Base-by-base conservation (phyloP, 257 asterid species). In the Vinca minor region DNA sequence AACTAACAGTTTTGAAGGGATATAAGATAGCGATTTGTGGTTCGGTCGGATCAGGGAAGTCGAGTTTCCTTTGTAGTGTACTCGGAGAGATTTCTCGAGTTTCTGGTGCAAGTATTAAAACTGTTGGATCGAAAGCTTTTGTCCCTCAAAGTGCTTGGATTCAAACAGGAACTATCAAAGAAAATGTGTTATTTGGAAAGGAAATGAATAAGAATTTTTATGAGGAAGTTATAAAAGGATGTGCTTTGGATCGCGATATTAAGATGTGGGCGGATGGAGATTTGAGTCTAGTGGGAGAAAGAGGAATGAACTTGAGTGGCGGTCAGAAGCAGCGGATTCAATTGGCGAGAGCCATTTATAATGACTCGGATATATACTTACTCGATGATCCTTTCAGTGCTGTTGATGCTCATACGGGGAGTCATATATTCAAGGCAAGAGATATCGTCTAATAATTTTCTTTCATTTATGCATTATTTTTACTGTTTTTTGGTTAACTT, bases 121-220 rank as follows among this genome's bases (percentile, higher is more conserved):
- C 78, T n/a, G 65, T 72, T 12, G 94, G 96, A 29, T 77, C 91
- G 9, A 91, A 80, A 63, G 96, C 98, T 28, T 82, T 79, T 57
- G 96, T 91, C n/a, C 88, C 94, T 0, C 95, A 91, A 62, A 81
- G 84, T 64, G 87, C 96, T 38, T 91, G 98, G 98, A 91, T 91
- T 64, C 98, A 88, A 64, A 88, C 91, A 1, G 98, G 96, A 42
- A 84, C 85, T 0, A 68, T 91, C 18, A 69, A 85, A 65, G 96
- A 91, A 18, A 91, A 91, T 46, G 79, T 91, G 41, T 52, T 91
- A 74, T 91, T 91, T 70, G 96, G 95, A 25, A 83, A 86, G 82
- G 88, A 84, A 60, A 83, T 88, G 88, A 45, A 78, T 35, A 73
- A 36, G 64, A 80, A 39, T 66, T 68, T 72, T 20, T 91, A 91